phyloP scores from a whole-genome alignment of 768 basidiomycete species.

The Amanita brunnescens region DNA sequence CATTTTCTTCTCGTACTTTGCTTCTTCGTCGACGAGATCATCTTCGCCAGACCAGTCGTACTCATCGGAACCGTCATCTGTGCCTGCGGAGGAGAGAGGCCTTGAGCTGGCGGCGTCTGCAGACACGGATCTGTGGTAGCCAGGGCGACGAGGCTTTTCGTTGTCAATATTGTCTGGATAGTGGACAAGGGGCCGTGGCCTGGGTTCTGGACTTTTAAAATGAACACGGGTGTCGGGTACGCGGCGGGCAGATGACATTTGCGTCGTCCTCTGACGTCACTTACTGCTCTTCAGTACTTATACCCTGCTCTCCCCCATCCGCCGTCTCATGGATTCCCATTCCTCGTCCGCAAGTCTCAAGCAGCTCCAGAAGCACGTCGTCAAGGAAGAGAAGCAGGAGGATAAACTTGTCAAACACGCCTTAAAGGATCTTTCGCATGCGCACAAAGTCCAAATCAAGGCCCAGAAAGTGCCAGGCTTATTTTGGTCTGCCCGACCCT shows the following conservation, averaged over 20 bases:
- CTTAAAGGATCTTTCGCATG: slow-evolving; percentile 41
- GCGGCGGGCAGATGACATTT: not conserved
- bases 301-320: slow-evolving; percentile 6
- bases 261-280: slow-evolving; percentile 8
- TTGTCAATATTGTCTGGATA: not conserved
- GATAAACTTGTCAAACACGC: slow-evolving; percentile 40
- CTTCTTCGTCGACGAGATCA: slow-evolving; percentile 62
- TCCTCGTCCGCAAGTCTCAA: slow-evolving; percentile 22
- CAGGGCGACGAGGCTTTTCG: slow-evolving; percentile 10
- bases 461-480: slow-evolving; percentile 36
- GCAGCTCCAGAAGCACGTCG: slow-evolving; percentile 34
- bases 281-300: slow-evolving; percentile 9
- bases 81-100: slow-evolving; percentile 38
- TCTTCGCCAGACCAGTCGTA: slow-evolving; percentile 79
- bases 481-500: not conserved
- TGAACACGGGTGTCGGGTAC: not conserved
- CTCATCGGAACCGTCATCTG: slow-evolving; percentile 54
- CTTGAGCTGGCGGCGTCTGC: slow-evolving; percentile 21
- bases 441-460: slow-evolving; percentile 46
- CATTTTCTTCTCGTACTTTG: slow-evolving; percentile 54
- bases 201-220: slow-evolving; percentile 9
- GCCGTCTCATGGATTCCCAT: slow-evolving; percentile 12
- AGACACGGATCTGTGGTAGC: slow-evolving; percentile 19
- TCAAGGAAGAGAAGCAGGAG: slow-evolving; percentile 45
- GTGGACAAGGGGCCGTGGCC: slow-evolving; percentile 3